Conservation (phyloP, 805 yeast genomes). For the Saturnispora silvae region DNA sequence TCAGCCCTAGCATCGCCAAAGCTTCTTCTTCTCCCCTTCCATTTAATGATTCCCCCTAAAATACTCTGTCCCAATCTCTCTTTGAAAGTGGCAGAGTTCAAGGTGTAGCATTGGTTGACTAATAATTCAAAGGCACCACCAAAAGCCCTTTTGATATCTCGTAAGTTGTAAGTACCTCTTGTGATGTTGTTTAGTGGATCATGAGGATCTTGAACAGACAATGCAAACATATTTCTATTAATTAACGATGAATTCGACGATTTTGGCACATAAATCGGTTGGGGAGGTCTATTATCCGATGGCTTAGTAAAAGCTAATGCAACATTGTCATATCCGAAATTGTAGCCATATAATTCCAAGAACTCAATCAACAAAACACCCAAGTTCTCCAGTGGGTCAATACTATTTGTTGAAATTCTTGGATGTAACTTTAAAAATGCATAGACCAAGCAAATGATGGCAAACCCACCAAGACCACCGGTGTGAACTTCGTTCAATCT, state of each 20-base stretch:
- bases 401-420: constrained; percentile 52
- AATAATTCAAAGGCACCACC: constrained; percentile 78
- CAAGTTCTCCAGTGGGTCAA: constrained; percentile 60
- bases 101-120: constrained; percentile 62
- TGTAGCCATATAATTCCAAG: constrained; percentile 83
- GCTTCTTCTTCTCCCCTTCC: constrained; percentile 64
- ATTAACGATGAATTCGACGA: constrained; percentile 26
- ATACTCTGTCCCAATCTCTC: constrained; percentile 62
- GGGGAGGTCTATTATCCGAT: constrained; percentile 32
- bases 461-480: constrained; percentile 92
- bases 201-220: constrained; percentile 83
- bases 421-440: constrained; percentile 77
- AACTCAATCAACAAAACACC: constrained; percentile 86
- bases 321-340: constrained; percentile 75
- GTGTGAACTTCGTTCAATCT: constrained; percentile 75
- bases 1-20: constrained; percentile 63
- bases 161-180: constrained; percentile 70
- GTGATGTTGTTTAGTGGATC: constrained; percentile 77
- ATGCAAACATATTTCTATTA: constrained; percentile 45
- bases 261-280: constrained; percentile 52
- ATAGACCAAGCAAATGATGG: constrained; percentile 79
- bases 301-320: constrained; percentile 44
- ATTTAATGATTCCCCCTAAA: constrained; percentile 68
- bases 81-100: constrained; percentile 55
- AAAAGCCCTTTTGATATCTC: constrained; percentile 76